Base-by-base conservation (phyloP, 2,329 filamentous ascomycete genomes). In the Seiridium cupressi region DNA sequence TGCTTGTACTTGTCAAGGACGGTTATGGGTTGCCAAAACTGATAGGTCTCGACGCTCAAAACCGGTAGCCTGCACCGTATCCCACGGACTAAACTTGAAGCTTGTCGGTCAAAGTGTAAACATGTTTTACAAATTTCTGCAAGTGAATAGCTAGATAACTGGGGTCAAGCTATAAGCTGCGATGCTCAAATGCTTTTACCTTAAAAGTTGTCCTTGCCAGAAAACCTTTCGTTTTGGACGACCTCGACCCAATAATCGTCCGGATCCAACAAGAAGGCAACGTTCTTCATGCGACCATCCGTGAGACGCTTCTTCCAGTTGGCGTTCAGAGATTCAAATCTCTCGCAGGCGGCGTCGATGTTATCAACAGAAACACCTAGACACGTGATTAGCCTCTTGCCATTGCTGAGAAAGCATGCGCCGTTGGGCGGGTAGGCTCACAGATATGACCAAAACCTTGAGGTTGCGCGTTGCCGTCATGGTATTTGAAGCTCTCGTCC, bases 381-480 rank as follows among this genome's bases (percentile, higher is more conserved):
- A 10, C 36, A 7, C 4, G 18, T 26, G 18, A 26, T 26, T 26
- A 26, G 18, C 18, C 18, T 26, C 18, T 26, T 26, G 18, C 18
- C 18, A 26, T 26, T 26, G 18, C 18, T 26, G 1, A 26, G 18
- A 26, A 1, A 26, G 18, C 18, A 26, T 26, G 18, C 18, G 2
- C 18, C 18, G 18, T 26, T 26, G 18, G 18, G 18, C 18, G 18
- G 49, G 8, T 59, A 18, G 54, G 81, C 85, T 78, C 75, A 90
- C 92, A 96, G 63, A 97, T 93, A 71, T 97, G 93, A 0, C 94
- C 93, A 66, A 97, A 98, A 1, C 95, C 95, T 74, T 97, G 93
- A 0, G 94, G 94, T 73, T 96, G 82, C 47, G 88, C 82, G 74
- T 99, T 99, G 44, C 95, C 95, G 68, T 96, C 89, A 76, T 99